Evolutionary conservation across 192 early-diverging fungal genomes (phyloP), one percentile per base, ranked within the genome.

Genomic region (Phycomyces blakesleeanus): DNA sequence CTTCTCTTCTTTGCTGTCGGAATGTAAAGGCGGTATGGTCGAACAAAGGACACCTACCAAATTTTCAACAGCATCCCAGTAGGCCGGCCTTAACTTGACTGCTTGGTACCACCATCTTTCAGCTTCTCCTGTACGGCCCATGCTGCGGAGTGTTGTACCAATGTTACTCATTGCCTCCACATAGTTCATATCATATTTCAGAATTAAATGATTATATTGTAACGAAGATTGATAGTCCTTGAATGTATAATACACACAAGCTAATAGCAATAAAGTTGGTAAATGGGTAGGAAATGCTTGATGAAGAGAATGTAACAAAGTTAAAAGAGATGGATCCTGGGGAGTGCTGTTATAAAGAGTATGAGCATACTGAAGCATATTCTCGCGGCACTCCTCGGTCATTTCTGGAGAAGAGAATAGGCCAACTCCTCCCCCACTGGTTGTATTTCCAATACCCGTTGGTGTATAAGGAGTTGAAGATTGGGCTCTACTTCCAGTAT

Each of bases 61-160:
- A 63, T 94, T 94, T 67, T 93, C 90, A 22, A 88, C 87, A 5
- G 91, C 93, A 61, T 96, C 93, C 91, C 91, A 96, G 75, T 96
- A 96, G 9, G 89, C 89, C 0, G 93, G 93, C 14, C 93, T 76
- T 60, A 93, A 79, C 61, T 81, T 69, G 55, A 96, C 91, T 0
- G 93, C 93, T 15, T 76, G 77, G 75, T 88, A 89, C 85, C 93
- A 96, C 82, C 86, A 93, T 51, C 73, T 72, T 66, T 96, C 93
- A 12, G 93, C 92, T 59, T 91, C 85, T 0, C 74, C 42, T 7
- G 80, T 76, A 25, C 87, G 76, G 63, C 88, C 91, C 78, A 89
- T 84, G 56, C 85, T 90, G 27, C 91, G 83, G 66, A 92, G 77
- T 1, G 93, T 96, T 15, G 91, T 94, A 16, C 92, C 93, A 59